Conservation (phyloP, 306 rosid genomes). For the Cicer bijugum region DNA sequence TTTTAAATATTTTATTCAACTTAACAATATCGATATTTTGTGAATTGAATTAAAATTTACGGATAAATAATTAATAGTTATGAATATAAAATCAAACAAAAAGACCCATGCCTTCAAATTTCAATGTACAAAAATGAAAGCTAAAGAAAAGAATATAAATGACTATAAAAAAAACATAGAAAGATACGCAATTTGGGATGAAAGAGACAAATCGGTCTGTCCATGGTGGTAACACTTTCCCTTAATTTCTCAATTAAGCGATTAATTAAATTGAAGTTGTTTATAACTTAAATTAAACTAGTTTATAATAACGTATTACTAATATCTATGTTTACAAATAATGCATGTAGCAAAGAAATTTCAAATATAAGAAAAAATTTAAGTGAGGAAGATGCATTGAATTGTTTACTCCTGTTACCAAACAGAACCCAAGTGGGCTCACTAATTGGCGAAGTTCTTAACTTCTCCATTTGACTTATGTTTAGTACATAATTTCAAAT, state of each 20-base stretch:
- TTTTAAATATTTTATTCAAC: no score
- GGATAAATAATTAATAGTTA: background rate
- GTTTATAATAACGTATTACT: constrained; percentile 19
- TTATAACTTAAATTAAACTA: background rate
- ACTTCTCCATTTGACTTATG: constrained; percentile 47
- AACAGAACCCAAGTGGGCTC: constrained; percentile 42
- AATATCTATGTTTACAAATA: constrained; percentile 36
- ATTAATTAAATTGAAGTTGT: constrained; percentile 23
- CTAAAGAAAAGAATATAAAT: background rate
- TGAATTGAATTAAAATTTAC: no score
- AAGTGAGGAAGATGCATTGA: constrained; percentile 12
- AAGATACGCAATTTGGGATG: constrained; percentile 38
- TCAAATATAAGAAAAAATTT: background rate
- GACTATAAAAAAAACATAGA: background rate
- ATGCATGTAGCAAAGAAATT: constrained; percentile 22
- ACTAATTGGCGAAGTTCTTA: constrained; percentile 37
- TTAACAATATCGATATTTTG: no score
- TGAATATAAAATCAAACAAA: constrained; percentile 42
- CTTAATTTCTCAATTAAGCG: constrained; percentile 37
- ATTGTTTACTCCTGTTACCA: constrained; percentile 39
- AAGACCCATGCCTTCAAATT: constrained; percentile 40
- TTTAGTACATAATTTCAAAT: constrained; percentile 10
- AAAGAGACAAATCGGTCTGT: constrained; percentile 52
- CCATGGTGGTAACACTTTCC: constrained; percentile 48
- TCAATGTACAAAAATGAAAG: constrained; percentile 34